phyloP scores from a whole-genome alignment of 2,329 filamentous ascomycete genomes.

The Xylaria sp. region DNA sequence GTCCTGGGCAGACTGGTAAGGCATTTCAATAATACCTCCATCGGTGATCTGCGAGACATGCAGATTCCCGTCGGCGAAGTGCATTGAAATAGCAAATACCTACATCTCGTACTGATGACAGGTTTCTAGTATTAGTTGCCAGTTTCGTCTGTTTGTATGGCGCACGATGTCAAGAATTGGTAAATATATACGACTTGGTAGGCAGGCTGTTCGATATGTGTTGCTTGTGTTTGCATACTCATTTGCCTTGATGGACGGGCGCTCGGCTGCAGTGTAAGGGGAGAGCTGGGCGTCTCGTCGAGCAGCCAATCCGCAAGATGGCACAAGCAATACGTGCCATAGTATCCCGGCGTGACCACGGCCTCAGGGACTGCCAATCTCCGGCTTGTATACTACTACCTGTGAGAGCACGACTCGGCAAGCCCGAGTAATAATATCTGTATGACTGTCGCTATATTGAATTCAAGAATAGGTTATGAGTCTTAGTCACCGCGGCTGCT shows the following conservation, averaged over 20 bases:
- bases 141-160: neutral
- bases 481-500: neutral
- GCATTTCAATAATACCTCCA: slow-evolving; percentile 2
- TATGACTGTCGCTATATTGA: neutral
- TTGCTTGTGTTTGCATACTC: slow-evolving; percentile 2
- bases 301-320: neutral
- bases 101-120: neutral
- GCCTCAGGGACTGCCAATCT: neutral
- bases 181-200: neutral
- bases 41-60: slow-evolving; percentile 21
- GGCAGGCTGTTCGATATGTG: slow-evolving; percentile 8
- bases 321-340: neutral
- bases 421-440: neutral
- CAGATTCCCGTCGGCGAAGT: slow-evolving; percentile 12
- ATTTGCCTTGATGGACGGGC: neutral
- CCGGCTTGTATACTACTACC: neutral
- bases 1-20: neutral
- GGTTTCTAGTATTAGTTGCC: neutral
- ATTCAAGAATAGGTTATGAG: neutral
- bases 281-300: neutral
- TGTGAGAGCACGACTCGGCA: neutral
- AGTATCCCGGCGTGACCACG: slow-evolving; percentile 6
- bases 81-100: slow-evolving; percentile 6
- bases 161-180: neutral
- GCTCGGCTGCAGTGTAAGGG: slow-evolving; percentile 2